These are phyloP conservation scores for Chaetothyriales sp. DNA, from an alignment of 2,329 filamentous ascomycete species.

Conservation along the genomic window DNA sequence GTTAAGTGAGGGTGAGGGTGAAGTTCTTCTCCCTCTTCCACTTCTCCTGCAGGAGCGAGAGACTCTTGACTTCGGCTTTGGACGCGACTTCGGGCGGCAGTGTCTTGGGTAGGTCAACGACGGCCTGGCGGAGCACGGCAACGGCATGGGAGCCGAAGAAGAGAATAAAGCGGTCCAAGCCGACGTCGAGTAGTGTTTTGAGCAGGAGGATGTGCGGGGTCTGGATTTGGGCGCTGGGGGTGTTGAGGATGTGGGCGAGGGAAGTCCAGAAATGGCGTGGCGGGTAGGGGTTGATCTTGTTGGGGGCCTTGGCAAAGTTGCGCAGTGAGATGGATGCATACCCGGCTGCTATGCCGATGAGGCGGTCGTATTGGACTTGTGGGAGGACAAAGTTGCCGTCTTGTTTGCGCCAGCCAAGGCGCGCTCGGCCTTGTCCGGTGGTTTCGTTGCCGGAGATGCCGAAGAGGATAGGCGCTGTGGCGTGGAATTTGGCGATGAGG, in stretches of 20 bases:
- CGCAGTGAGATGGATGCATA: conserved; percentile 72
- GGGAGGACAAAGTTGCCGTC: conserved; percentile 47
- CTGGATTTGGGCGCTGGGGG: conserved; percentile 52
- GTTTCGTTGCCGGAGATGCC: conserved; percentile 65
- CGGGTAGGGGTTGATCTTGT: conserved; percentile 56
- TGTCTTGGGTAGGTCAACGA: conserved; percentile 55
- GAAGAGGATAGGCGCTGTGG: conserved; percentile 71
- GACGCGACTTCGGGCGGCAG: conserved; percentile 23
- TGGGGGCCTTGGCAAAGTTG: conserved; percentile 57
- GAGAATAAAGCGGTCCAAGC: conserved; percentile 59
- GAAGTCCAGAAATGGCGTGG: conserved; percentile 71
- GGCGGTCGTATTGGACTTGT: conserved; percentile 64
- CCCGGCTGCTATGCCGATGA: conserved; percentile 71
- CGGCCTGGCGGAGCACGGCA: conserved; percentile 54
- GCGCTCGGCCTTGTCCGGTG: conserved; percentile 51
- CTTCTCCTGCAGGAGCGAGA: conserved; percentile 23
- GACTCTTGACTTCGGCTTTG: conserved; percentile 7
- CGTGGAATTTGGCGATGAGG: conserved; percentile 71
- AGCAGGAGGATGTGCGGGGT: conserved; percentile 61
- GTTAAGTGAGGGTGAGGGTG: neutral
- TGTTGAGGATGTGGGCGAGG: conserved; percentile 63
- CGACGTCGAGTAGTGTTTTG: conserved; percentile 52
- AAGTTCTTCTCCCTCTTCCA: conserved; percentile 19
- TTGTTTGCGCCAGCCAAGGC: conserved; percentile 62
- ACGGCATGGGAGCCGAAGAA: conserved; percentile 69